Conservation (phyloP, 1,139 yeast species). For the Nakaseomyces bracarensis region DNA sequence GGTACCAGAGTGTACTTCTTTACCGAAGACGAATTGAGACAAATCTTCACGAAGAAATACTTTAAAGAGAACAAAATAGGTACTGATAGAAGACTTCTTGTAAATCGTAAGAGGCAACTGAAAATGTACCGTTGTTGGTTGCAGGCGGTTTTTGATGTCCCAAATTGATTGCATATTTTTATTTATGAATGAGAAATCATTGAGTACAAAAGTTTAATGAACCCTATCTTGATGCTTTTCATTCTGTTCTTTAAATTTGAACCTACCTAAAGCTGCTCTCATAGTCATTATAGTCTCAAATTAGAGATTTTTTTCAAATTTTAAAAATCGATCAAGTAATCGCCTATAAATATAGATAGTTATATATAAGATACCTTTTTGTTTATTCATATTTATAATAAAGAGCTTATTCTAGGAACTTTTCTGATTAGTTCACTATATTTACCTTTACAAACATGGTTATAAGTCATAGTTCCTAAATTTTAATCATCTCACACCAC, state of each 20-base stretch:
- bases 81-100: constrained; percentile 82
- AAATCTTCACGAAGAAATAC: constrained; percentile 55
- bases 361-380: not conserved
- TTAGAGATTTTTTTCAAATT: too few species aligned
- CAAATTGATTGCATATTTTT: constrained; percentile 14
- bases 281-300: too few species aligned
- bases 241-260: too few species aligned
- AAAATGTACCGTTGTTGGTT: constrained; percentile 98
- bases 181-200: too few species aligned
- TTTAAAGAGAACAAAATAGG: constrained; percentile 71
- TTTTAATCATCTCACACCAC: constrained; percentile 3
- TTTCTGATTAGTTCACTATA: too few species aligned
- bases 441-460: too few species aligned
- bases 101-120: constrained; percentile 81
- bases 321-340: too few species aligned
- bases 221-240: too few species aligned
- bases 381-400: not conserved
- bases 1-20: constrained; percentile 96
- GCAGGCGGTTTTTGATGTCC: constrained; percentile 72
- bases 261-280: too few species aligned
- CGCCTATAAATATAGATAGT: too few species aligned
- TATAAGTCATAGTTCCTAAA: not conserved
- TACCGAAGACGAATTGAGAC: constrained; percentile 81
- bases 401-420: not conserved
- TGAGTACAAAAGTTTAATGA: too few species aligned